Percentiles rank a stretch among this genome's conserved stretches.
Conservation (phyloP, 108 stramenopile species). For the Chaetoceros muelleri region DNA sequence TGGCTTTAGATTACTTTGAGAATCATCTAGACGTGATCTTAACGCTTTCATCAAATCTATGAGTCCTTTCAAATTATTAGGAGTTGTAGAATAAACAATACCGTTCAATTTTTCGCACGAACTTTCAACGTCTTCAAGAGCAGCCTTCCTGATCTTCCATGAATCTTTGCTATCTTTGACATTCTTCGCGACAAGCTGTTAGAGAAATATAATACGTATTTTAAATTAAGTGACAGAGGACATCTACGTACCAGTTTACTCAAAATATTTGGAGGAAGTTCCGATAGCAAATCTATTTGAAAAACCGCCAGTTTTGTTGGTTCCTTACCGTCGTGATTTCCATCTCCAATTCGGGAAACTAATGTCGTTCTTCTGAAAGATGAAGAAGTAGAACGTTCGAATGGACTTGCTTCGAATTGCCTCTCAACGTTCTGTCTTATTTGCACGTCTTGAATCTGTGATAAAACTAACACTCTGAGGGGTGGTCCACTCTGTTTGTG, state of each 20-base stretch:
- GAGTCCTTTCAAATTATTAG: conserved; percentile 28
- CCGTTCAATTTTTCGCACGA: conserved; percentile 41
- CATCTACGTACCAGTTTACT: conserved; percentile 28
- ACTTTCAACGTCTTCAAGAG: conserved; percentile 64
- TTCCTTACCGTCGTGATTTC: neutral
- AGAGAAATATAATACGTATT: conserved; percentile 1
- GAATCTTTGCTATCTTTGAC: conserved; percentile 68
- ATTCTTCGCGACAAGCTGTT: neutral
- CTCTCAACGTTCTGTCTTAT: conserved; percentile 33
- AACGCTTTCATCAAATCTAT: conserved; percentile 42
- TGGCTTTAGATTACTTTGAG: conserved; percentile 85
- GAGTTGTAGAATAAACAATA: conserved; percentile 17
- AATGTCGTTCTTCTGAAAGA: conserved; percentile 24
- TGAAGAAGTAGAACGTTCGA: conserved; percentile 25
- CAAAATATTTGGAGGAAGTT: conserved; percentile 38
- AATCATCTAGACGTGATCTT: conserved; percentile 60
- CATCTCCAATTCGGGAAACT: no score
- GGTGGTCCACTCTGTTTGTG: conserved; percentile 63
- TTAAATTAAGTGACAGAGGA: neutral
- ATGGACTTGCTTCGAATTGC: conserved; percentile 23
- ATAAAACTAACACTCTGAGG: conserved; percentile 41
- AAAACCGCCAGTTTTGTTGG: conserved; percentile 30
- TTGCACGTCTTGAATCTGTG: conserved; percentile 20
- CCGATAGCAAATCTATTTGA: conserved; percentile 34
- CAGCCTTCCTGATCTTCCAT: conserved; percentile 77